Evolutionary conservation across 2,329 filamentous ascomycete species (phyloP).

Genomic region (Polychaeton citri): DNA sequence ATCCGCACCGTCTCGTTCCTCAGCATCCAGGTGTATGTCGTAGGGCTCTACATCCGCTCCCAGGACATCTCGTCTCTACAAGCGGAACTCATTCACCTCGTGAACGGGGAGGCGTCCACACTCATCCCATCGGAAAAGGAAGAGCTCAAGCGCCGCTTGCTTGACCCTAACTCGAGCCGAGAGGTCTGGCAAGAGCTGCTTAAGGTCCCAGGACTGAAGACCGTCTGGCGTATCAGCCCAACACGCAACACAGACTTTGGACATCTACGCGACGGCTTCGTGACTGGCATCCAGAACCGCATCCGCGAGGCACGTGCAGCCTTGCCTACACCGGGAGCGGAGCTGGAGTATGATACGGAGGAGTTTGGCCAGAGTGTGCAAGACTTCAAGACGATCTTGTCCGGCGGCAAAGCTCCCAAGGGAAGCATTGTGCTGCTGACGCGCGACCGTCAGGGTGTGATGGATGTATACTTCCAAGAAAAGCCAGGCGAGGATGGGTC

Average conservation of each 20-base stretch:
- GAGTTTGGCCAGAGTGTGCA: slow-evolving; percentile 61
- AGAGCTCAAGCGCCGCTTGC: slow-evolving; percentile 51
- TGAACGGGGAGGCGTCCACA: slow-evolving; percentile 67
- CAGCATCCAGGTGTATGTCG: slow-evolving; percentile 83
- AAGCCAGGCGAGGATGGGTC: slow-evolving; percentile 26
- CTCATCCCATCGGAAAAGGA: slow-evolving; percentile 74
- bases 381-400: slow-evolving; percentile 71
- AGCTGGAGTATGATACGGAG: slow-evolving; percentile 52
- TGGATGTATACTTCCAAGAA: slow-evolving; percentile 55
- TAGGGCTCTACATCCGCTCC: slow-evolving; percentile 81
- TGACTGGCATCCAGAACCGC: slow-evolving; percentile 66
- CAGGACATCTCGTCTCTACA: slow-evolving; percentile 73
- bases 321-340: slow-evolving; percentile 12
- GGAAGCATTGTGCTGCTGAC: slow-evolving; percentile 62
- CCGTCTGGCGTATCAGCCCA: slow-evolving; percentile 70
- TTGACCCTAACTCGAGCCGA: slow-evolving; percentile 56
- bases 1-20: slow-evolving; percentile 84
- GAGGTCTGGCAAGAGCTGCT: slow-evolving; percentile 64
- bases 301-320: slow-evolving; percentile 44
- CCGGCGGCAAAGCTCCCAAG: slow-evolving; percentile 64
- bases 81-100: slow-evolving; percentile 57
- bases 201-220: slow-evolving; percentile 53
- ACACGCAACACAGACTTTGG: slow-evolving; percentile 91
- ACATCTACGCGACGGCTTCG: slow-evolving; percentile 82
- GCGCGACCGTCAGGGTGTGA: slow-evolving; percentile 49